Percentiles rank a stretch among this genome's conserved stretches.
Conservation (phyloP, 768 basidiomycete species). For the Tylopilus vinaceipallidus region DNA sequence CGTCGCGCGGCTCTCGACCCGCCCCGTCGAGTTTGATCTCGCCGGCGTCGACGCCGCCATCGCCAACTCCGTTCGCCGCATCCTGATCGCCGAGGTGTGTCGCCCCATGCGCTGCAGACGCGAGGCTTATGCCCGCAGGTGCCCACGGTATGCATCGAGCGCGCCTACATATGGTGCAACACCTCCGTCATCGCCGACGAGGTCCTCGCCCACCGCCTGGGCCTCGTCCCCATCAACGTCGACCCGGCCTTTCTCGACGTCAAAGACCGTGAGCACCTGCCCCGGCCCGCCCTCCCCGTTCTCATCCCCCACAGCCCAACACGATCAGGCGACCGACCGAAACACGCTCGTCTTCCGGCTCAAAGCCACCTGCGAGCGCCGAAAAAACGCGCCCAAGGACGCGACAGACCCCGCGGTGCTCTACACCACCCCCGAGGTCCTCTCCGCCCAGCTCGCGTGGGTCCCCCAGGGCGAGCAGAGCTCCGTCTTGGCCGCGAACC, state of each 20-base stretch:
- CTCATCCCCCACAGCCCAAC: constrained; percentile 29
- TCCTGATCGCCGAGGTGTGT: constrained; percentile 89
- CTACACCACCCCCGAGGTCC: constrained; percentile 70
- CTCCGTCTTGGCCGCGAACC: constrained; percentile 48
- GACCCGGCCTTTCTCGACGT: constrained; percentile 75
- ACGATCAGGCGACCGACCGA: constrained; percentile 75
- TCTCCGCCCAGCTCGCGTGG: constrained; percentile 71
- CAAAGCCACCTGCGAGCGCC: constrained; percentile 62
- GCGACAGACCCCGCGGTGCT: constrained; percentile 56
- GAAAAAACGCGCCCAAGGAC: constrained; percentile 50
- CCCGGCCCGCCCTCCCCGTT: background rate
- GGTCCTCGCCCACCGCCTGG: constrained; percentile 88
- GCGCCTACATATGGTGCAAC: constrained; percentile 93
- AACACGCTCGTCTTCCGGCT: constrained; percentile 91
- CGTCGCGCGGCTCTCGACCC: constrained; percentile 60
- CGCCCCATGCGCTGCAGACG: background rate
- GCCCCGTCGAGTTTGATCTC: constrained; percentile 90
- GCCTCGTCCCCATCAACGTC: constrained; percentile 84
- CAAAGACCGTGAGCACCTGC: constrained; percentile 37
- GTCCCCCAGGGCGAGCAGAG: constrained; percentile 79
- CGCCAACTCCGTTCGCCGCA: constrained; percentile 90
- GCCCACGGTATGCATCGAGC: constrained; percentile 87
- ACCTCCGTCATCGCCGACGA: constrained; percentile 94
- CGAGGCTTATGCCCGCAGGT: constrained; percentile 49
- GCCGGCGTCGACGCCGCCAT: constrained; percentile 95